phyloP scores from a whole-genome alignment of 768 basidiomycete species.

The Agrocybe pediades region DNA sequence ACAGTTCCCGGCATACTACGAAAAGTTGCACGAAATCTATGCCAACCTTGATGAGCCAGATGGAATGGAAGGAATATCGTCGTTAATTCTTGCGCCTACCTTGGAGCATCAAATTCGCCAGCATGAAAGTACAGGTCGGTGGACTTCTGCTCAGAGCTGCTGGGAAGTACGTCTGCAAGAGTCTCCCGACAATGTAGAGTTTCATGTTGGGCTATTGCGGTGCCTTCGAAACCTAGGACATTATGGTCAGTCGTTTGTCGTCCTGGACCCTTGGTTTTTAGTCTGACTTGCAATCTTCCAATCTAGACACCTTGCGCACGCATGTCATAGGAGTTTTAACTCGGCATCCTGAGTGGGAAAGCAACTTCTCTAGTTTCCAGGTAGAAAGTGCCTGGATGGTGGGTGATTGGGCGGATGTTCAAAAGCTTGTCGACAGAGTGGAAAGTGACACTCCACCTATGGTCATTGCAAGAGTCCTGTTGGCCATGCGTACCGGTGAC shows the following conservation, averaged over 20 bases:
- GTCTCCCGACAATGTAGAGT: conserved; percentile 84
- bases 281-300: conserved; percentile 6
- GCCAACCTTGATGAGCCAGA: conserved; percentile 96
- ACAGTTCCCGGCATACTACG: conserved; percentile 75
- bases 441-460: conserved; percentile 59
- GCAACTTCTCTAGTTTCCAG: conserved; percentile 76
- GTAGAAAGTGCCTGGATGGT: conserved; percentile 97
- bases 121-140: conserved; percentile 94
- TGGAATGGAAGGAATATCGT: conserved; percentile 98
- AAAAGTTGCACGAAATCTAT: conserved; percentile 94
- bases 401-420: conserved; percentile 88
- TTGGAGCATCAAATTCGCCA: conserved; percentile 96
- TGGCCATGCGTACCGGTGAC: conserved; percentile 72
- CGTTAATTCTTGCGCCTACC: conserved; percentile 83
- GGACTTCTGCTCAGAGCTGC: conserved; percentile 99
- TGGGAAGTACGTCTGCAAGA: conserved; percentile 96
- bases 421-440: conserved; percentile 52
- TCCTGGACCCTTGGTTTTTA: background rate
- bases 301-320: conserved; percentile 88
- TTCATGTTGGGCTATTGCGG: conserved; percentile 86
- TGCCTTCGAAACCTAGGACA: conserved; percentile 95
- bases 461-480: conserved; percentile 76
- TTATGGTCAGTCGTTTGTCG: conserved; percentile 69
- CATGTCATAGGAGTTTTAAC: conserved; percentile 91
- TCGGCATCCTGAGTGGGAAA: conserved; percentile 83